Conservation (phyloP, 306 rosid species). For the Cicer chorassanicum region DNA sequence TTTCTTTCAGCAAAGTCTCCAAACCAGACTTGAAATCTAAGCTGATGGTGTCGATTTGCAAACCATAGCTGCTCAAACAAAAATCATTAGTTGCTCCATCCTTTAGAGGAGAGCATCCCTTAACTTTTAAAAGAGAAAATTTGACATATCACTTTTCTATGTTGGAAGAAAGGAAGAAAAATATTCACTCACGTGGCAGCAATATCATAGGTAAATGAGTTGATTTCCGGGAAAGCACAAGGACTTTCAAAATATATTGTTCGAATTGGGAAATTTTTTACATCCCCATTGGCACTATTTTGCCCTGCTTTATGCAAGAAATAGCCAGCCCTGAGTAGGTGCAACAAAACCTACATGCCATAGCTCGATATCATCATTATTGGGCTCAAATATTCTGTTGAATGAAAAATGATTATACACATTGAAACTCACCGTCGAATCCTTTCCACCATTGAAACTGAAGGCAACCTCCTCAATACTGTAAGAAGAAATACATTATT, state of each 20-base stretch:
- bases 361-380: slow-evolving; percentile 42
- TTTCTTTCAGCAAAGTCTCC: slow-evolving; percentile 78
- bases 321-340: slow-evolving; percentile 91
- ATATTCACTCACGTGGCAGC: slow-evolving; percentile 70
- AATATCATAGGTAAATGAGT: slow-evolving; percentile 78
- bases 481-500: slow-evolving; percentile 47
- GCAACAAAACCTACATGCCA: slow-evolving; percentile 82
- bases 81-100: slow-evolving; percentile 36
- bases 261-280: slow-evolving; percentile 70
- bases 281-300: slow-evolving; percentile 60
- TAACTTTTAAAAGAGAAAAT: slow-evolving; percentile 23
- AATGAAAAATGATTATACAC: slow-evolving; percentile 33
- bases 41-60: slow-evolving; percentile 82
- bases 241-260: slow-evolving; percentile 90
- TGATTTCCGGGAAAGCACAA: slow-evolving; percentile 82
- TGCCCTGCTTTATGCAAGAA: slow-evolving; percentile 74
- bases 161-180: slow-evolving; percentile 24
- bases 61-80: slow-evolving; percentile 73
- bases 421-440: slow-evolving; percentile 80
- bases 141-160: neutral
- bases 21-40: slow-evolving; percentile 90
- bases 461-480: slow-evolving; percentile 91
- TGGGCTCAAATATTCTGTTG: slow-evolving; percentile 30
- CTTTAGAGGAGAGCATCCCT: slow-evolving; percentile 23
- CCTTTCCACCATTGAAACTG: slow-evolving; percentile 98